Base-by-base conservation (phyloP, 2,329 filamentous ascomycete genomes). In the Talaromyces rugulosus region DNA sequence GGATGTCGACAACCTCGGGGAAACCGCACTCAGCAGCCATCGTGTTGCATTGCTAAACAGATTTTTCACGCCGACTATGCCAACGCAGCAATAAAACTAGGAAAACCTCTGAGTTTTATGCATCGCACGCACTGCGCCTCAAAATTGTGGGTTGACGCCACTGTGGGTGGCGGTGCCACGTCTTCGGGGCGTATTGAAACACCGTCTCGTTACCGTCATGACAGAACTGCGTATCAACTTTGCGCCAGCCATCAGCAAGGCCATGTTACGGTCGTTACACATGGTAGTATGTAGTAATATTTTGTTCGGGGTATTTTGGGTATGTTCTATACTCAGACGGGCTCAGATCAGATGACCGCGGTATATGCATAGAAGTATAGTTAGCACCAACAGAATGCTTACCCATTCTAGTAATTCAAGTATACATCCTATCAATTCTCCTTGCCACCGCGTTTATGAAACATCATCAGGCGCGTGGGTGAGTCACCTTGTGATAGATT, bases 371-470 rank as follows among this genome's bases (percentile, higher is more conserved):
- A 47, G 44, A 47, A 47, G 7, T 47, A 7, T 47, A 18, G 11
- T 47, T 47, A 47, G 44, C 44, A 47, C 18, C 18, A 27, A 47
- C 18, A 27, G 44, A 47, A 27, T 5, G 11, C 44, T 47, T 47
- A 27, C 44, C 23, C 8, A 12, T 47, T 47, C 14, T 27, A 18
- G 44, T 47, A 47, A 14, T 27, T 14, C 23, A 47, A 47, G 44
- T 47, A 47, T 47, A 47, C 18, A 8, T 47, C 44, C 50, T 18
- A 53, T 53, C 27, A 23, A 6, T 18, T 8, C 27, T 16, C 14
- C 50, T 53, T 31, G 50, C 50, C 50, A 53, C 50, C 50, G 50
- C 50, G 50, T 53, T 23, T 31, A 53, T 53, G 50, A 53, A 53
- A 53, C 50, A 47, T 53, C 7, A 14, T 16, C 28, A 53, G 36